Conservation (phyloP, 2,329 filamentous ascomycete genomes). For the Colletotrichum incanum region DNA sequence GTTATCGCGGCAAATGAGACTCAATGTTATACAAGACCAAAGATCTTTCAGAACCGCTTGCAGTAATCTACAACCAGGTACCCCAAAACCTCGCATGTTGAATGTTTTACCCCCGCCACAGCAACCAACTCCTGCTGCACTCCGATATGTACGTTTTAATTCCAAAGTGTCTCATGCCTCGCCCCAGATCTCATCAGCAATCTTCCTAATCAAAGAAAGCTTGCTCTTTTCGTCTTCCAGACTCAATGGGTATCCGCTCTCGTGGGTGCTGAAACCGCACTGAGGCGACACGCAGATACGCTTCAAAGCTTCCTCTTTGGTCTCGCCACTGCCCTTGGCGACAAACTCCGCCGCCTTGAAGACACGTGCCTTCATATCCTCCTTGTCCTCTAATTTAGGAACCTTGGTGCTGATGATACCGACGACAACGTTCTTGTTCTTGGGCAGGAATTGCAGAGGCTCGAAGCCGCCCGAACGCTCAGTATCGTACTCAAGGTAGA, state of each 20-base stretch:
- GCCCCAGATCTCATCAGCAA: conserved; percentile 81
- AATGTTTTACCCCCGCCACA: not conserved
- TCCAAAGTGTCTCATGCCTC: conserved; percentile 44
- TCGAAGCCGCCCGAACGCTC: conserved; percentile 76
- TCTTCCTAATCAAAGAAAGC: conserved; percentile 77
- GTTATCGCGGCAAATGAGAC: not conserved
- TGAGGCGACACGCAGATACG: conserved; percentile 79
- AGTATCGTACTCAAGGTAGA: conserved; percentile 80
- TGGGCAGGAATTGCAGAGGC: conserved; percentile 73
- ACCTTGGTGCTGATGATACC: conserved; percentile 77
- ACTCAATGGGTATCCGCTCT: conserved; percentile 79
- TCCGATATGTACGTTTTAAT: no score
- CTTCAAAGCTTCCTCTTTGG: conserved; percentile 77
- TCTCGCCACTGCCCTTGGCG: conserved; percentile 76
- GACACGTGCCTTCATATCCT: conserved; percentile 73
- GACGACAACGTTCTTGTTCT: conserved; percentile 74
- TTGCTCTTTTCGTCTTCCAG: conserved; percentile 82
- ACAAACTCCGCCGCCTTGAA: conserved; percentile 77
- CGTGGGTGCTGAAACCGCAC: conserved; percentile 83
- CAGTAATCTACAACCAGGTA: conserved; percentile 4
- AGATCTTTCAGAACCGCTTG: not conserved
- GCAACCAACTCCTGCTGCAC: fast-evolving
- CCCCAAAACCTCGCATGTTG: not conserved
- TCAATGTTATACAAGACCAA: not conserved
- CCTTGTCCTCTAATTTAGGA: conserved; percentile 73